Evolutionary conservation across 495 filamentous ascomycete genomes (phyloP).

Genomic region (Glonium stellatum): DNA sequence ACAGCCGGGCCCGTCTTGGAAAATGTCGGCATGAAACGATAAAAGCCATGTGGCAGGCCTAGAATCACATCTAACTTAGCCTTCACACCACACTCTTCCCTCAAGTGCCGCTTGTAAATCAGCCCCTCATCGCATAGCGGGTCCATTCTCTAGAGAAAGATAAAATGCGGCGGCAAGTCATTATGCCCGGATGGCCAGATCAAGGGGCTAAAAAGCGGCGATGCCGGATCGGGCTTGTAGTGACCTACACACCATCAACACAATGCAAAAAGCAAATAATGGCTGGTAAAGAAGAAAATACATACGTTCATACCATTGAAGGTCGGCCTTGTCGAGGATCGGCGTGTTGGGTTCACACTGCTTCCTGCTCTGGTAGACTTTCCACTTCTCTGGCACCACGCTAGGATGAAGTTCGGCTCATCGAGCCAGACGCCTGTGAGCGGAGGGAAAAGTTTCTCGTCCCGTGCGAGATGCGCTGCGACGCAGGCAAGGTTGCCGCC

Average conservation of each 20-base stretch:
- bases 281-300: not conserved
- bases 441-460: conserved; percentile 16
- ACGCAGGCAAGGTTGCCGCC: conserved; percentile 23
- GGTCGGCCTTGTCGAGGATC: not conserved
- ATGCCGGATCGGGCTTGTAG: conserved; percentile 13
- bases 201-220: conserved; percentile 4
- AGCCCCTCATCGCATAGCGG: conserved; percentile 34
- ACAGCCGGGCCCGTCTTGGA: no score
- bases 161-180: conserved; percentile 36
- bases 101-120: conserved; percentile 27
- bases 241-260: not conserved
- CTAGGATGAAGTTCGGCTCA: conserved; percentile 8
- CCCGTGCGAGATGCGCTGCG: conserved; percentile 13
- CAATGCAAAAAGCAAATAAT: not conserved
- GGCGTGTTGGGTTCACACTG: conserved; percentile 6
- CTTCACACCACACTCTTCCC: conserved; percentile 18
- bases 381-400: conserved; percentile 18
- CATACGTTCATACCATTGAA: not conserved
- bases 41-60: conserved; percentile 18
- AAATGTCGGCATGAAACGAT: conserved; percentile 10
- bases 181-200: conserved; percentile 20
- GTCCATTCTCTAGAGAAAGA: conserved; percentile 33
- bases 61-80: conserved; percentile 20
- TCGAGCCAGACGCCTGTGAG: conserved; percentile 20
- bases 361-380: conserved; percentile 12